These are phyloP conservation scores for Chaetomiaceae sp. DNA, from an alignment of 2,329 filamentous ascomycete genomes.

Conservation along the genomic window DNA sequence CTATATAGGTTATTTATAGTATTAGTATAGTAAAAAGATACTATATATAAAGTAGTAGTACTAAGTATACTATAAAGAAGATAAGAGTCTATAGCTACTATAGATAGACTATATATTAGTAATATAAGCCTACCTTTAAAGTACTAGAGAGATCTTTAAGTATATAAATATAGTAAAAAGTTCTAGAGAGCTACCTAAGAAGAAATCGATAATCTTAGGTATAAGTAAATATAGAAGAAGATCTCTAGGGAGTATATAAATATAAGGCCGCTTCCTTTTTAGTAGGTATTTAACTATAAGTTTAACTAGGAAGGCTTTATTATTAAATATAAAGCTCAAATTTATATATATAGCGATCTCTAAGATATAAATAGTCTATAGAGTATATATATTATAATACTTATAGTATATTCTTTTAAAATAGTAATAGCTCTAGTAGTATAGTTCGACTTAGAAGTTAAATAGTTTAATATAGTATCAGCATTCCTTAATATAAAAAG, in stretches of 20 bases:
- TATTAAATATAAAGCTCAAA: background rate
- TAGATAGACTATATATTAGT: no score
- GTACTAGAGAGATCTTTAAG: no score
- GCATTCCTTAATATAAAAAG: background rate
- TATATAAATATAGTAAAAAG: background rate
- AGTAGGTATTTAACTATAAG: background rate
- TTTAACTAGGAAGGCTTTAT: background rate
- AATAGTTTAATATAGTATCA: background rate
- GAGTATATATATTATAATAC: background rate
- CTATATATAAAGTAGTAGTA: no score
- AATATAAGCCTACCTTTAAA: no score
- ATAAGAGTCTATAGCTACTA: no score
- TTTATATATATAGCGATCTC: background rate
- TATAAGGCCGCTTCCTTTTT: background rate
- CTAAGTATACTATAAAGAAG: no score
- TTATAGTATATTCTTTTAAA: background rate
- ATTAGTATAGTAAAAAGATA: no score
- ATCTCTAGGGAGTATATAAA: background rate
- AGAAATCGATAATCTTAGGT: background rate
- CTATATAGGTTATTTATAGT: no score
- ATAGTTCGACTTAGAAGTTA: background rate
- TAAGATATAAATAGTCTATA: background rate
- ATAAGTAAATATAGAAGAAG: background rate
- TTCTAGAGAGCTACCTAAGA: background rate
- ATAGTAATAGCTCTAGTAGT: background rate